Evolutionary conservation across 2,329 filamentous ascomycete genomes (phyloP), one percentile per base, ranked within the genome.

Genomic region (Salinomyces thailandicus): DNA sequence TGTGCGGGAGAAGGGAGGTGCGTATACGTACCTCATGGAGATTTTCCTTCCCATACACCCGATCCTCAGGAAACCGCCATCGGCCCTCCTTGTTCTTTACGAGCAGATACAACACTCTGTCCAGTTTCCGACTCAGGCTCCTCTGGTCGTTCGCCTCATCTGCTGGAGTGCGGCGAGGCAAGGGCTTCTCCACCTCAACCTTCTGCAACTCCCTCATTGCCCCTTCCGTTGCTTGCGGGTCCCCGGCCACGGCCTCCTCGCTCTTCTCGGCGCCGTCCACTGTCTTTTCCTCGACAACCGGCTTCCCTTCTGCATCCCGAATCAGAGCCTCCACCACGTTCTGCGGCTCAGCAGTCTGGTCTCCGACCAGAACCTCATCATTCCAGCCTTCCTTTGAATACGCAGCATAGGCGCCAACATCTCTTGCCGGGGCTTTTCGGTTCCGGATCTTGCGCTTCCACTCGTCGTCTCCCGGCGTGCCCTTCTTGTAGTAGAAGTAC

Each of bases 401-500:
- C 30, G 82, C 81, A 52, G 81, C 77, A 69, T 94, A 95, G 35
- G 75, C 68, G 41, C 89, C 89, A 46, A 95, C 77, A 61, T 96
- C 89, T 56, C 85, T 77, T 31, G 84, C 81, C 5, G 85, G 73
- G 5, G 83, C 81, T 52, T 78, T 73, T 39, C 89, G 80, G 58
- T 85, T 80, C 50, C 71, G 70, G 45, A 85, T 73, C 64, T 93
- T 93, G 57, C 85, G 73, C 60, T 87, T 84, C 85, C 86, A 96
- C 65, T 95, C 87, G 34, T 85, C 69, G 48, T 87, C 83, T 6
- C 77, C 72, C 1, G 86, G 80, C 8, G 87, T 93, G 56, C 85
- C 84, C 50, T 79, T 79, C 69, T 93, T 93, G 74, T 87, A 93
- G 72, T 93, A 98, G 66, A 96, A 91, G 59, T 83, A 83, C 48